Percentiles rank a stretch among this genome's conserved stretches.
phyloP scores from a whole-genome alignment of 1,284 basidiomycete genomes.

The Sporisorium graminicola region DNA sequence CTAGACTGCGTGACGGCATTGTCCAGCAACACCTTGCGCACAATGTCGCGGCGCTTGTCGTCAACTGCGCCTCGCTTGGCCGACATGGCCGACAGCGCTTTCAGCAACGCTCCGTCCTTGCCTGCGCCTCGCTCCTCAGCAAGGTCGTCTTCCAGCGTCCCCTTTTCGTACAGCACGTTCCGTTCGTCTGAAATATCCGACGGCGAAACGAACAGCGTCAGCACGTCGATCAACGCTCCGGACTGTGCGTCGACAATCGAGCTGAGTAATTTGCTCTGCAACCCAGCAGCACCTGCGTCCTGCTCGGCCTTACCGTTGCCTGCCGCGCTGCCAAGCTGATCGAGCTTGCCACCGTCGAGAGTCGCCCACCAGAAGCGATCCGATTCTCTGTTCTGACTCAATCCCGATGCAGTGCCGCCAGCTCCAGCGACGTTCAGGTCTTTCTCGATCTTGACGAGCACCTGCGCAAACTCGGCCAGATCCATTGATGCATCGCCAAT shows the following conservation, averaged over 20 bases:
- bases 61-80: conserved; percentile 26
- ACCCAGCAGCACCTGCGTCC: not conserved
- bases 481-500: conserved; percentile 22
- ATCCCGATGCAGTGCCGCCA: not conserved
- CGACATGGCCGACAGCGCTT: conserved; percentile 29
- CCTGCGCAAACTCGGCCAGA: conserved; percentile 26
- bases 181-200: conserved; percentile 39
- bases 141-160: not conserved
- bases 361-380: conserved; percentile 45
- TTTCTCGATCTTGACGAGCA: conserved; percentile 28
- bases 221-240: conserved; percentile 36
- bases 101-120: conserved; percentile 4
- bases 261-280: conserved; percentile 24
- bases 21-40: conserved; percentile 36
- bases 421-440: conserved; percentile 5
- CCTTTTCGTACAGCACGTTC: conserved; percentile 33
- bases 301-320: conserved; percentile 12
- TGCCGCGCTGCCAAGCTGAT: not conserved
- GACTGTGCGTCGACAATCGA: conserved; percentile 31
- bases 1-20: conserved; percentile 31
- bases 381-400: conserved; percentile 9
- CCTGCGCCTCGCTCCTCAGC: not conserved
- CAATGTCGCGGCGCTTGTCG: conserved; percentile 18
- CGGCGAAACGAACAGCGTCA: conserved; percentile 45
- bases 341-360: conserved; percentile 13